phyloP scores from a whole-genome alignment of 768 basidiomycete species.

The Macrolepiota fuliginosa region DNA sequence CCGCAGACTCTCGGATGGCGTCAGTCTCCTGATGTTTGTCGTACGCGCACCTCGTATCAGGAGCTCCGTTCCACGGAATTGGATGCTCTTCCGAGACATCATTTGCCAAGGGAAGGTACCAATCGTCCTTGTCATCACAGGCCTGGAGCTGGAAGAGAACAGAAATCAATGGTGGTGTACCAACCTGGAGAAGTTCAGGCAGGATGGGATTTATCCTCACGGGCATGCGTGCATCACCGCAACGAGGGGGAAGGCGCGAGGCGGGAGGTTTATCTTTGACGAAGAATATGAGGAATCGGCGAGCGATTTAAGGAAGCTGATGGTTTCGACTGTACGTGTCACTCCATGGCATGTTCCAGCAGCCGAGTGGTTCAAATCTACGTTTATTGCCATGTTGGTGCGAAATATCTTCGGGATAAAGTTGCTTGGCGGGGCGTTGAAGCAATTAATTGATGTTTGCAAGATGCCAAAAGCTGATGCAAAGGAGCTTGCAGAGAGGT shows the following conservation, averaged over 20 bases:
- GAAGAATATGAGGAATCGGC: conserved; percentile 14
- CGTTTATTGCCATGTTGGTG: neutral
- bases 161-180: conserved; percentile 30
- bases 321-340: neutral
- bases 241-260: conserved; percentile 23
- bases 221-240: conserved; percentile 41
- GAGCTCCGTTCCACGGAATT: too few species aligned
- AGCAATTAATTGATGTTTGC: neutral
- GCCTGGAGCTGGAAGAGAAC: too few species aligned
- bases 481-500: conserved; percentile 1
- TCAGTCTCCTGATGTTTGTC: too few species aligned
- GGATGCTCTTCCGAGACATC: too few species aligned
- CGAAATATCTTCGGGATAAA: neutral
- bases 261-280: neutral
- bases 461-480: conserved; percentile 1
- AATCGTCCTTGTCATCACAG: too few species aligned
- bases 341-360: neutral
- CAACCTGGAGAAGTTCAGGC: conserved; percentile 27
- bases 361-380: conserved; percentile 7
- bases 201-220: conserved; percentile 24
- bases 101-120: too few species aligned
- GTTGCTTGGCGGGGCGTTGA: neutral
- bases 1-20: too few species aligned
- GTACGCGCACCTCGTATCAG: too few species aligned
- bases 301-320: neutral